Percentiles rank a stretch among this genome's conserved stretches.
Conservation (phyloP, 768 basidiomycete species). For the Russula abietina region DNA sequence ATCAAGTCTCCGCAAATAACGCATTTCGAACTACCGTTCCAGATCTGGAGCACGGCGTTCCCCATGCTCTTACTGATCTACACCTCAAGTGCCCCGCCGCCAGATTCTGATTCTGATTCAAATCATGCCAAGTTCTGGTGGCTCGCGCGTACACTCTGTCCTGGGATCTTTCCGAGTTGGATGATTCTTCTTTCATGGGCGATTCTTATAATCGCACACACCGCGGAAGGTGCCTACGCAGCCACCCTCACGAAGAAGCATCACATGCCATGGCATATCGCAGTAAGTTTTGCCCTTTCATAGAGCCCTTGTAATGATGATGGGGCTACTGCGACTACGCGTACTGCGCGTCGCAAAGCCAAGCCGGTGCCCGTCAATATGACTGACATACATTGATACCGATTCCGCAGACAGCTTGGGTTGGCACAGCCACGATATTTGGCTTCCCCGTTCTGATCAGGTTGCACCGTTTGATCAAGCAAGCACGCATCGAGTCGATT, state of each 20-base stretch:
- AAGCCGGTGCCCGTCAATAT: too few species aligned
- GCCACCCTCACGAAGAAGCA: conserved; percentile 45
- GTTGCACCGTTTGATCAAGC: conserved; percentile 54
- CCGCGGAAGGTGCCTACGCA: conserved; percentile 45
- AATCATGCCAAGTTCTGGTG: conserved; percentile 18
- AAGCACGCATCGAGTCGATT: conserved; percentile 69
- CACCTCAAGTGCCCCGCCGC: conserved; percentile 29
- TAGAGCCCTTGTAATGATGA: background rate
- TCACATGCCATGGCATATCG: conserved; percentile 40
- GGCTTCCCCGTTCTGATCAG: conserved; percentile 53
- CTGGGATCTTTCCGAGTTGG: conserved; percentile 30
- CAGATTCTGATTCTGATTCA: conserved; percentile 18
- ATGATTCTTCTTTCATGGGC: conserved; percentile 33
- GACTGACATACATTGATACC: background rate
- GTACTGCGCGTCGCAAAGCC: background rate
- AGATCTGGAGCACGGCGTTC: conserved; percentile 27
- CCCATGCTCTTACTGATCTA: conserved; percentile 34
- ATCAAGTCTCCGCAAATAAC: conserved; percentile 48
- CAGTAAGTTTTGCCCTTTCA: conserved; percentile 32
- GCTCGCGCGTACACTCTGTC: conserved; percentile 33
- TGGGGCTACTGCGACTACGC: background rate
- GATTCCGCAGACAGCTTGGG: conserved; percentile 48
- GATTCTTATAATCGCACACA: conserved; percentile 36
- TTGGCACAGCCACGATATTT: conserved; percentile 42
- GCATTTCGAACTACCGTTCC: conserved; percentile 44